phyloP scores from a whole-genome alignment of 2,329 filamentous ascomycete species.

The Fusarium ambrosium region DNA sequence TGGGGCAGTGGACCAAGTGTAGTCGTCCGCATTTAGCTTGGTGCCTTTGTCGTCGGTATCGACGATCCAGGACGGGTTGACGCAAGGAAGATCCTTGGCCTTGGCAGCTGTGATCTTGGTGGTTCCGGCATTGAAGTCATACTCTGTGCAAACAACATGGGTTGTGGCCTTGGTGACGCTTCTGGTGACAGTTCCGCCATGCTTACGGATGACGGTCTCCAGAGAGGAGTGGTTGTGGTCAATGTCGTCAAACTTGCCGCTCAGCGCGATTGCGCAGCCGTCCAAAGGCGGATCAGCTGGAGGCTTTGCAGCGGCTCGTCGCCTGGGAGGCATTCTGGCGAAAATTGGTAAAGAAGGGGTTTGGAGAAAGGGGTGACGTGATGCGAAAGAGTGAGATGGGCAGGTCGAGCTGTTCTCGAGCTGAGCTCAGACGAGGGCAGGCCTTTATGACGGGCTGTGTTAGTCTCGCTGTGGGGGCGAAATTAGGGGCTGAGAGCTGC shows the following conservation, averaged over 20 bases:
- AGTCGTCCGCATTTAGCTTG: constrained; percentile 44
- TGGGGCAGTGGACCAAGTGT: constrained; percentile 47
- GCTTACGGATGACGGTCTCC: constrained; percentile 59
- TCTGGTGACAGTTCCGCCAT: constrained; percentile 64
- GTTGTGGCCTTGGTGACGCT: constrained; percentile 65
- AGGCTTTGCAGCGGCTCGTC: constrained; percentile 39
- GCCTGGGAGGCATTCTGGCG: constrained; percentile 40
- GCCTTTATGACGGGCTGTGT: constrained; percentile 22
- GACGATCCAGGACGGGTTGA: constrained; percentile 73
- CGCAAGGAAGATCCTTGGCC: constrained; percentile 64
- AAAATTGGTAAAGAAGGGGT: background rate
- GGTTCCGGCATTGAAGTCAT: constrained; percentile 64
- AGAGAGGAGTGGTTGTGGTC: constrained; percentile 66
- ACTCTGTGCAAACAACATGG: constrained; percentile 68
- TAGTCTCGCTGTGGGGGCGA: constrained; percentile 22
- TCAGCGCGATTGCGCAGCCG: constrained; percentile 67
- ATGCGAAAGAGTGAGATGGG: constrained; percentile 1
- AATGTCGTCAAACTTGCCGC: constrained; percentile 69
- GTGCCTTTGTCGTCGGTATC: constrained; percentile 60
- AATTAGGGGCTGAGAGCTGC: constrained; percentile 37
- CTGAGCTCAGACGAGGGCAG: constrained; percentile 1
- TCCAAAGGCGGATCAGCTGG: constrained; percentile 55
- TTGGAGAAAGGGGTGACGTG: background rate
- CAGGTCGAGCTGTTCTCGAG: background rate
- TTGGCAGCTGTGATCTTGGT: constrained; percentile 66